phyloP scores from a whole-genome alignment of 345 rosid genomes.

The Hibiscus mutabilis region DNA sequence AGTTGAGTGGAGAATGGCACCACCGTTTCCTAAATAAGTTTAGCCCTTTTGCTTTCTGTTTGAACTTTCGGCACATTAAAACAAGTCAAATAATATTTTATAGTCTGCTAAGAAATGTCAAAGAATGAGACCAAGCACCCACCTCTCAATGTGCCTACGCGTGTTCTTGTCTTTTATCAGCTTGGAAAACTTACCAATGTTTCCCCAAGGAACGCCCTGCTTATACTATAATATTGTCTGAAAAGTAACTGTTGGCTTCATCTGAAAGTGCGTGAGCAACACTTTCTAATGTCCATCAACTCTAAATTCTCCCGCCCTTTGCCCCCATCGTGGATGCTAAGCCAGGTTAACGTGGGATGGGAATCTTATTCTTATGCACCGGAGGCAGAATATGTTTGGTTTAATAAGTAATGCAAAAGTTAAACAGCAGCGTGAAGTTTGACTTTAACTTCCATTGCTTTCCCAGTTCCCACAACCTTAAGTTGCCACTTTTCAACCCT shows the following conservation, averaged over 20 bases:
- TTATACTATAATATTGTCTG: not conserved
- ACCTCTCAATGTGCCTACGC: not conserved
- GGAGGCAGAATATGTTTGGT: not conserved
- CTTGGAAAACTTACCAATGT: not conserved
- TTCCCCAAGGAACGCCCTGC: not conserved
- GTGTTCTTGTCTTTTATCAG: not conserved
- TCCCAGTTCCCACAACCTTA: slow-evolving; percentile 1
- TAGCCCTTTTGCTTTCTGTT: not conserved
- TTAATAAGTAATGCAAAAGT: not conserved
- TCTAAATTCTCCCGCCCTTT: not conserved
- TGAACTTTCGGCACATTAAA: not conserved
- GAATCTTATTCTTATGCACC: too few relatives aligned
- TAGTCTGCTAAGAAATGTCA: not conserved
- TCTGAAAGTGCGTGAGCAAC: not conserved
- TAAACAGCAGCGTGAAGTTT: slow-evolving; percentile 11
- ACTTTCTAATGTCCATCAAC: slow-evolving; percentile 1
- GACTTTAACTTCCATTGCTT: slow-evolving; percentile 3
- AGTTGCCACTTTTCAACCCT: slow-evolving; percentile 1
- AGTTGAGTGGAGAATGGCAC: not conserved
- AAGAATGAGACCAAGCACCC: slow-evolving; percentile 5
- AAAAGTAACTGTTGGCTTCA: not conserved
- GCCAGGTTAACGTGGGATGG: not conserved
- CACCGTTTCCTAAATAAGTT: not conserved
- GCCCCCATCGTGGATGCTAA: not conserved
- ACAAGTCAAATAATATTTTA: not conserved